Evolutionary conservation across 306 rosid species (phyloP).

Genomic region (peach (Prunus persica)): DNA sequence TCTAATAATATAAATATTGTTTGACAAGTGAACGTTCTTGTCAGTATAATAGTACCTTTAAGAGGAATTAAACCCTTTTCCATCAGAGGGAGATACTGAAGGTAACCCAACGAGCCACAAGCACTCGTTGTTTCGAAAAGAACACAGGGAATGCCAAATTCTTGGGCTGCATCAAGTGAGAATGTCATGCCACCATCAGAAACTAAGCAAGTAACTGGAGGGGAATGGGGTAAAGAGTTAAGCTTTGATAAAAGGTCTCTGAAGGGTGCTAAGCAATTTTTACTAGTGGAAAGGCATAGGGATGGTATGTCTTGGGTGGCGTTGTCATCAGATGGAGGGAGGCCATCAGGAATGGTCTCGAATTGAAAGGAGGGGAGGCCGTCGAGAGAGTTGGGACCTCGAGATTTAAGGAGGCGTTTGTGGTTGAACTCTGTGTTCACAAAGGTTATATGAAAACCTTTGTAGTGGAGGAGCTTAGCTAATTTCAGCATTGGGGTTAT

Average conservation of each 20-base stretch:
- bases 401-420: constrained; percentile 21
- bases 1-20: no score
- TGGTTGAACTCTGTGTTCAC: constrained; percentile 36
- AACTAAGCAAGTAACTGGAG: constrained; percentile 31
- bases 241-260: constrained; percentile 18
- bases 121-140: constrained; percentile 33
- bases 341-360: constrained; percentile 27
- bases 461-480: constrained; percentile 30
- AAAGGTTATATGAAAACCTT: constrained; percentile 34
- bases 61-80: constrained; percentile 25
- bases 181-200: constrained; percentile 38
- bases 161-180: constrained; percentile 29
- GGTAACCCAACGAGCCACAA: constrained; percentile 28
- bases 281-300: neutral
- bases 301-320: constrained; percentile 22
- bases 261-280: constrained; percentile 12
- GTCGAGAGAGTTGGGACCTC: constrained; percentile 17
- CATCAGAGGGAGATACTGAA: constrained; percentile 22
- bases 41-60: constrained; percentile 23
- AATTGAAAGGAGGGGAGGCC: constrained; percentile 25
- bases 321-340: constrained; percentile 18
- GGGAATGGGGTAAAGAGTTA: constrained; percentile 2
- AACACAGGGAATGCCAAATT: constrained; percentile 31
- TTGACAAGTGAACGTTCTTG: no score
- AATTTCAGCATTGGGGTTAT: constrained; percentile 33